Evolutionary conservation across 331 rosid species (phyloP), one percentile per base, ranked within the genome.

Genomic region (Cydonia oblonga): DNA sequence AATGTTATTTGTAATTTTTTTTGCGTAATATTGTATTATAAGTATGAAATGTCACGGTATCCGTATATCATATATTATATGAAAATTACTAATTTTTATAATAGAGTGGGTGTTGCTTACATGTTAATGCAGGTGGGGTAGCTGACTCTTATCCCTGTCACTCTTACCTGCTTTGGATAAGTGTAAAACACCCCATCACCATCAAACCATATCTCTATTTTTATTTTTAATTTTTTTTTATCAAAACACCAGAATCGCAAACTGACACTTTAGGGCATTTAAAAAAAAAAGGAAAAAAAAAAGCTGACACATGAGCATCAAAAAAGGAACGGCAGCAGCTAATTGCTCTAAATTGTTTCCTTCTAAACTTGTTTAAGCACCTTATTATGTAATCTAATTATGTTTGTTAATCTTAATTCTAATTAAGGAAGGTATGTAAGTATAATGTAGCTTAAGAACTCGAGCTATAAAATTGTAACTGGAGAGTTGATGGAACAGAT

Each of bases 141-240:
- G 40, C 74, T 20, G 52, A 53, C 51, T 20, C 64, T 20, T 53
- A 32, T 69, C 52, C 74, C 63, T 69, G 74, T 30, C 73, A 53
- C 49, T 69, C 22, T 30, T 53, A 30, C 20, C 22, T 3, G 33
- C 15, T 30, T 16, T 38, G 40, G 75, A 58, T 76, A 59, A 29
- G 53, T 14, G 32, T 5, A 53, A 30, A 52, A 25, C 20, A 59
- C 25, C 18, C 33, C 64, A 57, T 6, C 64, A 59, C 61, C 51
- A 26, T 56, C 67, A 66, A 40, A 67, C 68, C 33, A 66, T 26
- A 54, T 75, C 42, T 20, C 23, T 10, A 15, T 38, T 9, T 5
- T 6, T 14, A 15, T 9, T 29, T 20, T 38, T 9, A 11, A n/a
- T n/a, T 11, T 5, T 32, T 6, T 40, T 40, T 40, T 3, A 40